A percentile compares a stretch with the other conserved stretches of the same genome.
These are phyloP conservation scores for Mollisiaceae sp. DNA, from an alignment of 2,329 filamentous ascomycete genomes.

Conservation along the genomic window DNA sequence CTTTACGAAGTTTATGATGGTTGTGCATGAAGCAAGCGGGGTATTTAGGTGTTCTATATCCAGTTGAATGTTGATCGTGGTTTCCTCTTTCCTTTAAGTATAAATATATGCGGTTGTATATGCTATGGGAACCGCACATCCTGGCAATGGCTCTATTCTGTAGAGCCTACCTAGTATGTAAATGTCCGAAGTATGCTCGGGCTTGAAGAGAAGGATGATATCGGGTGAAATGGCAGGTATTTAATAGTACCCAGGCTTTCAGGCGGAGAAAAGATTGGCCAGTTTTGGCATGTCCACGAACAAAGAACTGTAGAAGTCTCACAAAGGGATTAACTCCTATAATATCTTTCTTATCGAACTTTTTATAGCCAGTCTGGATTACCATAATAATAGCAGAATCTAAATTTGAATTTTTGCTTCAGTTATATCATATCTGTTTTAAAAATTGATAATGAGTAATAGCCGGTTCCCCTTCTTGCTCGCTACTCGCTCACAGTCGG, in stretches of 20 bases:
- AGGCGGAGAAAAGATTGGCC: neutral
- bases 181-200: neutral
- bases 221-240: neutral
- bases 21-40: neutral
- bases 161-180: neutral
- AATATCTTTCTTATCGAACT: too few species aligned
- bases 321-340: too few species aligned
- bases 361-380: too few species aligned
- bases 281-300: too few species aligned
- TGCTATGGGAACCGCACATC: neutral
- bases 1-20: constrained; percentile 8
- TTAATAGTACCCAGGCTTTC: neutral
- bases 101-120: neutral
- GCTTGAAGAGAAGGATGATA: neutral
- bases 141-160: neutral
- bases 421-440: too few species aligned
- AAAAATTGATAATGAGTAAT: too few species aligned
- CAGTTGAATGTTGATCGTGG: neutral
- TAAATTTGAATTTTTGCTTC: too few species aligned
- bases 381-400: too few species aligned
- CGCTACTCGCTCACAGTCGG: too few species aligned
- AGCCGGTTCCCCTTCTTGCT: too few species aligned
- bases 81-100: neutral
- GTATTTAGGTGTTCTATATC: neutral
- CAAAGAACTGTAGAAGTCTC: too few species aligned